These are phyloP conservation scores for Pythium aristosporum DNA, from an alignment of 352 stramenopile genomes.

Conservation along the genomic window DNA sequence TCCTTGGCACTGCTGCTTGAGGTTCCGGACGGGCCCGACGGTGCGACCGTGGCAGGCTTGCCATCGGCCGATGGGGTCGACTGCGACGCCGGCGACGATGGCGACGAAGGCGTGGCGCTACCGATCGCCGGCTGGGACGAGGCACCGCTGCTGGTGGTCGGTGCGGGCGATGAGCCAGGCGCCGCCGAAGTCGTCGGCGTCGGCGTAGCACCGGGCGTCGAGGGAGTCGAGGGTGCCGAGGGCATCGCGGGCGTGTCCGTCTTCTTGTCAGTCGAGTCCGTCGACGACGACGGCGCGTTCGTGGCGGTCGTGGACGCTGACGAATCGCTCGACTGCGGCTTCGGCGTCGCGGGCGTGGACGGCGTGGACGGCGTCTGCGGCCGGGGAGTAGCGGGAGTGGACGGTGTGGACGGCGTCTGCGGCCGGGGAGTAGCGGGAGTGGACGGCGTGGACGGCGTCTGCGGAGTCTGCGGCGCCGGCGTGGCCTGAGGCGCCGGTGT, in stretches of 20 bases:
- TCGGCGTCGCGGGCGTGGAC: not conserved
- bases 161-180: conserved; percentile 4
- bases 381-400: not conserved
- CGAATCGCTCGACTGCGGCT: conserved; percentile 4
- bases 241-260: conserved; percentile 4
- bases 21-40: not conserved
- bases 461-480: conserved; percentile 5
- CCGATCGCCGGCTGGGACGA: not conserved
- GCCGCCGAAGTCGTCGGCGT: not conserved
- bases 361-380: not conserved
- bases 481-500: conserved; percentile 7
- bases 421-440: not conserved
- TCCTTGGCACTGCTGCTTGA: conserved; percentile 3
- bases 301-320: not conserved
- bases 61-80: not conserved
- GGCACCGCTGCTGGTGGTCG: not conserved
- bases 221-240: not conserved
- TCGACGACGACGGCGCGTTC: not conserved
- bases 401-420: not conserved
- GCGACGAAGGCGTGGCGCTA: no score
- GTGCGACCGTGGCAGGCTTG: conserved; percentile 8
- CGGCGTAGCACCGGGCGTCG: not conserved
- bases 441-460: not conserved
- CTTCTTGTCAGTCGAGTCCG: not conserved
- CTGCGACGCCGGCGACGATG: not conserved